These are phyloP conservation scores for Phytophthora colocasiae DNA, from an alignment of 352 stramenopile species.

Conservation along the genomic window DNA sequence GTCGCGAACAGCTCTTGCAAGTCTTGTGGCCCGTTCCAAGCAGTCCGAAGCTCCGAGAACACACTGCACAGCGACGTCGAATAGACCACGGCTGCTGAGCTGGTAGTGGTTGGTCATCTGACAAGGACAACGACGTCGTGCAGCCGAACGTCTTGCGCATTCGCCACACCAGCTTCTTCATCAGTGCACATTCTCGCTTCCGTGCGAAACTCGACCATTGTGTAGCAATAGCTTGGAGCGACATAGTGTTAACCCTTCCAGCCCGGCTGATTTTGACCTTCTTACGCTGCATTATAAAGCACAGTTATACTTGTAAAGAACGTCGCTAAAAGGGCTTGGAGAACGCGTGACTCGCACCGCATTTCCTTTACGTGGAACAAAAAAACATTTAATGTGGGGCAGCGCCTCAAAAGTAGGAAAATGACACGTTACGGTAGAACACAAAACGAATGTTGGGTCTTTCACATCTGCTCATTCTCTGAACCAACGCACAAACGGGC, in stretches of 20 bases:
- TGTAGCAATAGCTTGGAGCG: slow-evolving; percentile 27
- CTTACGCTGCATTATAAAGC: no score
- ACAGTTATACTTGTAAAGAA: no score
- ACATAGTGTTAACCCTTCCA: slow-evolving; percentile 22
- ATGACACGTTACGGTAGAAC: not conserved
- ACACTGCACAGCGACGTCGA: slow-evolving; percentile 1
- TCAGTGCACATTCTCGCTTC: slow-evolving; percentile 28
- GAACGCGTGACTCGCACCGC: not conserved
- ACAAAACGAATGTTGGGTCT: not conserved
- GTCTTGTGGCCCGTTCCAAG: slow-evolving; percentile 14
- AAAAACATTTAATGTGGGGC: not conserved
- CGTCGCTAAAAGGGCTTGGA: not conserved
- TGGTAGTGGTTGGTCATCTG: not conserved
- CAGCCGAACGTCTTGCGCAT: slow-evolving; percentile 28
- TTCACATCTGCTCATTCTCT: not conserved
- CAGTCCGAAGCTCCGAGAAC: slow-evolving; percentile 9
- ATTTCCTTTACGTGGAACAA: not conserved
- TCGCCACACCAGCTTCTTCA: slow-evolving; percentile 42
- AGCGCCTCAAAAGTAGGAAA: not conserved
- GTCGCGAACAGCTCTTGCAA: slow-evolving; percentile 13
- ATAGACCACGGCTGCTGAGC: not conserved
- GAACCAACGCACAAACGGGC: not conserved
- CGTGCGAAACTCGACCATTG: slow-evolving; percentile 27
- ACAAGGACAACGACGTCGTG: slow-evolving; percentile 4
- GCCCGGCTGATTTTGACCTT: no score